Percentiles rank a stretch among this genome's conserved stretches.
Evolutionary conservation across 106 monocot genomes (phyloP).

Genomic region (Dendrobium huoshanense): DNA sequence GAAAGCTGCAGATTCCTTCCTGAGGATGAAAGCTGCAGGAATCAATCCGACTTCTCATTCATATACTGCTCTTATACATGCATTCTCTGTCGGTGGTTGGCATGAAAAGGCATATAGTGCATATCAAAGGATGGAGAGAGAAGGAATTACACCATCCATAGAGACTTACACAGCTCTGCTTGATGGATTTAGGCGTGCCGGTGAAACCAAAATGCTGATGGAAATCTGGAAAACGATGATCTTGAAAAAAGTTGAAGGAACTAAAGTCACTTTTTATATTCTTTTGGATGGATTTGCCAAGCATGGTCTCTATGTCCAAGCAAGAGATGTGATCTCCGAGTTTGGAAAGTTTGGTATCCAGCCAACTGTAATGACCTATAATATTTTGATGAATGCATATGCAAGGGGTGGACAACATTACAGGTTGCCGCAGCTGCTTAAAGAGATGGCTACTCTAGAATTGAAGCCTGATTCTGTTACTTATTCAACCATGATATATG

Average conservation of each 20-base stretch:
- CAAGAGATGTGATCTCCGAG: constrained; percentile 80
- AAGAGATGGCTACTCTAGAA: constrained; percentile 65
- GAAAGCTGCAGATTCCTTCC: constrained; percentile 78
- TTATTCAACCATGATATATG: constrained; percentile 90
- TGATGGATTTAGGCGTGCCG: constrained; percentile 68
- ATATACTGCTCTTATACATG: constrained; percentile 87
- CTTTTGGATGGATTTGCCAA: constrained; percentile 89
- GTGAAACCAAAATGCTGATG: constrained; percentile 54
- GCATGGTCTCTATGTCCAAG: constrained; percentile 84
- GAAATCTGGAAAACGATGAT: constrained; percentile 89
- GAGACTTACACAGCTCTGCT: constrained; percentile 87
- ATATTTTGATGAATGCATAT: constrained; percentile 98
- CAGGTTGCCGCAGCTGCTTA: constrained; percentile 76
- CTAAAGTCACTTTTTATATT: constrained; percentile 76
- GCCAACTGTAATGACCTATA: constrained; percentile 89
- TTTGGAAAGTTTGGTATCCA: constrained; percentile 55
- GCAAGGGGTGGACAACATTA: constrained; percentile 87
- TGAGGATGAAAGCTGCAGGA: constrained; percentile 77
- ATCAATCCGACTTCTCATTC: constrained; percentile 85
- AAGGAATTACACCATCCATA: constrained; percentile 60
- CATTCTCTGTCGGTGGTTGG: constrained; percentile 83
- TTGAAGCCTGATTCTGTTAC: constrained; percentile 87
- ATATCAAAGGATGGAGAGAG: constrained; percentile 70
- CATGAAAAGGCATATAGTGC: constrained; percentile 70
- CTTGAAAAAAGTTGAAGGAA: constrained; percentile 67